Evolutionary conservation across 495 filamentous ascomycete genomes (phyloP).

Genomic region (Xylaria intraflava): DNA sequence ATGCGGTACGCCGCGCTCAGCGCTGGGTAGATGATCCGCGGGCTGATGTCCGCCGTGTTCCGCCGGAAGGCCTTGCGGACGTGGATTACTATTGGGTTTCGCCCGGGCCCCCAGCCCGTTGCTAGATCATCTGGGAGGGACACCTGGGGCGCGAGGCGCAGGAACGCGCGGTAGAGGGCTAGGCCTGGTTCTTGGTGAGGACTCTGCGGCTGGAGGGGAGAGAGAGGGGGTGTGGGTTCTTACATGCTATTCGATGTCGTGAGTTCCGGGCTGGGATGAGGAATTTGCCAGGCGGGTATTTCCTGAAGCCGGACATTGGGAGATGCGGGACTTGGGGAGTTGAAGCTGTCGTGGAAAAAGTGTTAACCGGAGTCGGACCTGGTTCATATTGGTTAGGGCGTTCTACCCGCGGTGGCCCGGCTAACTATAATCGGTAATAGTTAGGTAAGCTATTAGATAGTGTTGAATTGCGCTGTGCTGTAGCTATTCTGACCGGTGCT

Average conservation of each 20-base stretch:
- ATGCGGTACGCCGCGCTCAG: slow-evolving; percentile 64
- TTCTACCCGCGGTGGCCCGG: too few relatives aligned
- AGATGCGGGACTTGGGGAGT: neutral
- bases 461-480: too few relatives aligned
- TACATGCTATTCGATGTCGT: slow-evolving; percentile 62
- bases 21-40: slow-evolving; percentile 46
- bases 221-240: slow-evolving; percentile 11
- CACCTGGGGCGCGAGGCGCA: slow-evolving; percentile 51
- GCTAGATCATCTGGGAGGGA: slow-evolving; percentile 38
- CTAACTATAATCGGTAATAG: too few relatives aligned
- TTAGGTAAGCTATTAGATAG: too few relatives aligned
- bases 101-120: slow-evolving; percentile 30
- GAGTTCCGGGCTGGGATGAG: slow-evolving; percentile 41
- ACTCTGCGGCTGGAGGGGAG: neutral
- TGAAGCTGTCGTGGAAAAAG: neutral
- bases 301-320: neutral
- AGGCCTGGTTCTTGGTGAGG: slow-evolving; percentile 44
- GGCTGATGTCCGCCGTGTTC: slow-evolving; percentile 49
- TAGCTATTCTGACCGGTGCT: too few relatives aligned
- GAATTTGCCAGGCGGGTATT: slow-evolving; percentile 16
- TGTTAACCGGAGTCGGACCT: neutral
- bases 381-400: too few relatives aligned
- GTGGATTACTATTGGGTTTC: slow-evolving; percentile 32
- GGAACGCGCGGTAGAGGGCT: slow-evolving; percentile 66
- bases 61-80: slow-evolving; percentile 53